phyloP scores from a whole-genome alignment of 2,329 filamentous ascomycete genomes.

The Trichoderma sp. region DNA sequence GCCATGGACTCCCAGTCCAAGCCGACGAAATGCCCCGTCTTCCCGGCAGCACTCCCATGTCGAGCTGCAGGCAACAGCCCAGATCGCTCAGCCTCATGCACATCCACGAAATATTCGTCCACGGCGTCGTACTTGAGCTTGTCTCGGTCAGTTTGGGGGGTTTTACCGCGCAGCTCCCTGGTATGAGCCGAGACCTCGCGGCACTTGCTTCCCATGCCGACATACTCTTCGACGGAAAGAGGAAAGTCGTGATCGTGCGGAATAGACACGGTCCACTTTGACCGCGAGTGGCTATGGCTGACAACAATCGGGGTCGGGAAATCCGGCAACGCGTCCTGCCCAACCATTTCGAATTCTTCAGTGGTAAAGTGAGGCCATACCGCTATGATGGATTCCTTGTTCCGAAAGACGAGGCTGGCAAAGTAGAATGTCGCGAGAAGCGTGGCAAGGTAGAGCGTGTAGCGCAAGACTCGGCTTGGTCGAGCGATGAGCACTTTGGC shows the following conservation, averaged over 20 bases:
- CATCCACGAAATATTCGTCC: conserved; percentile 73
- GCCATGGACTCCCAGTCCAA: conserved; percentile 48
- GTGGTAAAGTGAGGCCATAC: conserved; percentile 48
- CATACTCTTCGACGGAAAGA: conserved; percentile 65
- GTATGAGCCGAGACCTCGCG: conserved; percentile 64
- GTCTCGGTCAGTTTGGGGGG: conserved; percentile 47
- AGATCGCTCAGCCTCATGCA: conserved; percentile 67
- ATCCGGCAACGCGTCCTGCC: conserved; percentile 65
- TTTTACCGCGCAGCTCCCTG: conserved; percentile 47
- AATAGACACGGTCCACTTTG: conserved; percentile 81
- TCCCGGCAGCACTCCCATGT: conserved; percentile 44
- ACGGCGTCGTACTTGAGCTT: conserved; percentile 59
- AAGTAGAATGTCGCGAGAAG: conserved; percentile 57
- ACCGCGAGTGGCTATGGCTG: conserved; percentile 63
- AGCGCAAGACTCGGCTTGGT: conserved; percentile 60
- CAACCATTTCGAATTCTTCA: conserved; percentile 65
- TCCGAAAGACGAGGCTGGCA: conserved; percentile 36
- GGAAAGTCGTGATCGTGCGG: conserved; percentile 69
- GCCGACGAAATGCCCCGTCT: conserved; percentile 52
- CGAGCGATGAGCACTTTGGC: conserved; percentile 51
- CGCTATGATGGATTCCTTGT: conserved; percentile 37
- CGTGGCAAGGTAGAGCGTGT: conserved; percentile 57
- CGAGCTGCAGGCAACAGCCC: conserved; percentile 58
- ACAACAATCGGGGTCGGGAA: conserved; percentile 74
- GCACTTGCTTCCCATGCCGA: conserved; percentile 68